Conservation (phyloP, 371 early-diverging fungal species). For the Mucor sp. region DNA sequence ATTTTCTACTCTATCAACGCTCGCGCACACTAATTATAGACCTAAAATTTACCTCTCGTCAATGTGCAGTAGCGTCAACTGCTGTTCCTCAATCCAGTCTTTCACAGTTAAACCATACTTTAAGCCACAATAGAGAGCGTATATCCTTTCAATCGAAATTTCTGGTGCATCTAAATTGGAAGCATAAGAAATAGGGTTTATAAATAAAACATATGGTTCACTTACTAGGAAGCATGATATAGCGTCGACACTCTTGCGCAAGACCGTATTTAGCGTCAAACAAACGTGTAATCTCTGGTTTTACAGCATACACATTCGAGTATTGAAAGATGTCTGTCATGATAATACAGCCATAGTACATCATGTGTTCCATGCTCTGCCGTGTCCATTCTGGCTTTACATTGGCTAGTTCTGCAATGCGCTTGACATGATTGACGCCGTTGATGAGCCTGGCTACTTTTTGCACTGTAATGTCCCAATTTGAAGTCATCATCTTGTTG, state of each 20-base stretch:
- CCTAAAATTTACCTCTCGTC: slow-evolving; percentile 67
- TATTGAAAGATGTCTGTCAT: slow-evolving; percentile 90
- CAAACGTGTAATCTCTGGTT: slow-evolving; percentile 60
- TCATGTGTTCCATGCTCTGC: slow-evolving; percentile 78
- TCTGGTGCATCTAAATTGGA: slow-evolving; percentile 29
- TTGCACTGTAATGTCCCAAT: slow-evolving; percentile 87
- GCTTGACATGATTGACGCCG: slow-evolving; percentile 75
- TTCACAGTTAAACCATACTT: slow-evolving; percentile 73
- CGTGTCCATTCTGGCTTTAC: slow-evolving; percentile 74
- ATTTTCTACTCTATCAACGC: background rate
- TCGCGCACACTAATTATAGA: background rate
- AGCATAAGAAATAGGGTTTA: background rate
- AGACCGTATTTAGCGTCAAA: slow-evolving; percentile 59
- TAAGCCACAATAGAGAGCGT: slow-evolving; percentile 73
- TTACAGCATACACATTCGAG: slow-evolving; percentile 80
- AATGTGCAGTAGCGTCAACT: slow-evolving; percentile 59
- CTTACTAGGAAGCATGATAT: slow-evolving; percentile 65
- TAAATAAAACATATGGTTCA: background rate
- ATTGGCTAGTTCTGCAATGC: slow-evolving; percentile 76
- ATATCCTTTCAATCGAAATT: slow-evolving; percentile 60
- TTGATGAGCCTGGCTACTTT: slow-evolving; percentile 69
- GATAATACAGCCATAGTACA: slow-evolving; percentile 85
- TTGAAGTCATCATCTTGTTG: slow-evolving; percentile 63
- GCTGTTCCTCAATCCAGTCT: slow-evolving; percentile 78
- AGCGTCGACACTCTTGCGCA: slow-evolving; percentile 69